phyloP scores from a whole-genome alignment of 768 basidiomycete genomes.

The Leucosporidium yakuticum region DNA sequence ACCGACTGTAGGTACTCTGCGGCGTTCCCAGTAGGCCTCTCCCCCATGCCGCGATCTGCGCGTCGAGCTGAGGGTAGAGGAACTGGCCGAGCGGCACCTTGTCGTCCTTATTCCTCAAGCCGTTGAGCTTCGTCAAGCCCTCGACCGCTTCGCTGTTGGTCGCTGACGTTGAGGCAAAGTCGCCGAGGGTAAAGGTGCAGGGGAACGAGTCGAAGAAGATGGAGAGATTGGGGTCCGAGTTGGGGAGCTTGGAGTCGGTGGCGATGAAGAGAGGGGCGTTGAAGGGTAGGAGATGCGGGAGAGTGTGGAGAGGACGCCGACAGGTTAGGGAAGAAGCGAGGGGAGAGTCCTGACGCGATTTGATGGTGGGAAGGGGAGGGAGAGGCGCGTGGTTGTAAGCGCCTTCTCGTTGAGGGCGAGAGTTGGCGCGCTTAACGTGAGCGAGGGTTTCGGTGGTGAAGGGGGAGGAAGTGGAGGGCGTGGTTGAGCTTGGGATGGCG shows the following conservation, averaged over 20 bases:
- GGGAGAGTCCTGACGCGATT: slow-evolving; percentile 40
- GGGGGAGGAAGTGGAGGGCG: neutral
- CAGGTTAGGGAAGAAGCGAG: slow-evolving; percentile 45
- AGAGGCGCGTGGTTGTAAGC: slow-evolving; percentile 35
- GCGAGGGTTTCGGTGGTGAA: neutral
- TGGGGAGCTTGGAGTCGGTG: slow-evolving; percentile 53
- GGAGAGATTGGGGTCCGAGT: slow-evolving; percentile 48
- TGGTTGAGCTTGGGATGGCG: neutral
- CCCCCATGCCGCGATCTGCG: slow-evolving; percentile 60
- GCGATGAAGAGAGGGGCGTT: slow-evolving; percentile 63
- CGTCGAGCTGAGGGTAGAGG: slow-evolving; percentile 63
- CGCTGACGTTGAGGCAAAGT: slow-evolving; percentile 45
- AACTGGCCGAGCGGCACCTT: slow-evolving; percentile 50
- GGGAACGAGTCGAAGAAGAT: slow-evolving; percentile 57
- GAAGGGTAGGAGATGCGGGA: slow-evolving; percentile 44
- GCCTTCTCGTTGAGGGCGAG: slow-evolving; percentile 30
- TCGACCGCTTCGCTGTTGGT: slow-evolving; percentile 18
- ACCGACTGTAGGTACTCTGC: slow-evolving; percentile 69
- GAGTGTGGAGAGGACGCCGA: slow-evolving; percentile 45
- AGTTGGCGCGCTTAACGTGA: slow-evolving; percentile 28
- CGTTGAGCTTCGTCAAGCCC: slow-evolving; percentile 41
- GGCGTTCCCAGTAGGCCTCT: slow-evolving; percentile 61
- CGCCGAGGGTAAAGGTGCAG: slow-evolving; percentile 56
- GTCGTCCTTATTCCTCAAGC: slow-evolving; percentile 51
- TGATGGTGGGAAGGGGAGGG: slow-evolving; percentile 36